Evolutionary conservation across 768 basidiomycete genomes (phyloP).

Genomic region (Phlebiopsis flavidoalba): DNA sequence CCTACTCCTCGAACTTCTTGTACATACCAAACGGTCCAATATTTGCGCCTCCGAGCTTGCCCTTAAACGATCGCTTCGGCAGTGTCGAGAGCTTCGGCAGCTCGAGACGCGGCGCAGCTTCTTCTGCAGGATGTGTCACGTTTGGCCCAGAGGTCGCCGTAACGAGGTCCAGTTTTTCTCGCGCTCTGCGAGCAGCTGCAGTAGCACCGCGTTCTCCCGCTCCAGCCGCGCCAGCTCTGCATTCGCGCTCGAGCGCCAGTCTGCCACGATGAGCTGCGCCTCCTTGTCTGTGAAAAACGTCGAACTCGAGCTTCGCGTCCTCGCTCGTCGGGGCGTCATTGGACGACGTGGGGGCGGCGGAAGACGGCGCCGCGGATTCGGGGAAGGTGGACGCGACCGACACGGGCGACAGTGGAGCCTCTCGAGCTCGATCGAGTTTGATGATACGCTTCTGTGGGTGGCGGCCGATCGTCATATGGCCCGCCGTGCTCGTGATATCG

Average conservation of each 20-base stretch:
- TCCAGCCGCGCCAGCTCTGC: slow-evolving; percentile 84
- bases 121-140: background rate
- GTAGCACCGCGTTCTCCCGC: slow-evolving; percentile 80
- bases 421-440: background rate
- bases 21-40: slow-evolving; percentile 15
- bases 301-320: slow-evolving; percentile 7
- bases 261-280: slow-evolving; percentile 36
- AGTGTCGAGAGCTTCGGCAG: slow-evolving; percentile 4
- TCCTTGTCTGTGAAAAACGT: slow-evolving; percentile 21
- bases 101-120: slow-evolving; percentile 23
- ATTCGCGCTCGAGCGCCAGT: slow-evolving; percentile 86
- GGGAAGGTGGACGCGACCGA: background rate
- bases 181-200: slow-evolving; percentile 47
- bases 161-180: background rate
- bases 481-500: slow-evolving; percentile 3
- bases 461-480: background rate
- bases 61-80: slow-evolving; percentile 3
- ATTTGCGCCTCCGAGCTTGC: slow-evolving; percentile 8
- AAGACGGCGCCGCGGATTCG: background rate
- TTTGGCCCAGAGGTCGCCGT: background rate
- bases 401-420: background rate
- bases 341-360: background rate
- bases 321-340: background rate
- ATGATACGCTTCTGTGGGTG: slow-evolving; percentile 4
- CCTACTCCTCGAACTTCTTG: slow-evolving; percentile 11